Conservation (phyloP, 352 stramenopile genomes). For the Pseudoperonospora humuli region DNA sequence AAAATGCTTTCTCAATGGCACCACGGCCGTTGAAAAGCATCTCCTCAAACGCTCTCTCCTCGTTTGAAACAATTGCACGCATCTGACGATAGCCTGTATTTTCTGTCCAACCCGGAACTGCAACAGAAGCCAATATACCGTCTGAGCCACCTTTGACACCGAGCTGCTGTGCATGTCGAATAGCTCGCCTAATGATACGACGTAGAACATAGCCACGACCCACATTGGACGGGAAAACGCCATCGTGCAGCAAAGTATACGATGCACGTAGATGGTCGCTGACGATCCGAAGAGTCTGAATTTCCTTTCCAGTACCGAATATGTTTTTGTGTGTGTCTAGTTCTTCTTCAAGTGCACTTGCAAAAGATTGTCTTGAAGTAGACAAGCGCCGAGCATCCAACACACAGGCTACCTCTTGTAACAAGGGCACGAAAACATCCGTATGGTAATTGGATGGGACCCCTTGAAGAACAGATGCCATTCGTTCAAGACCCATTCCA, state of each 20-base stretch:
- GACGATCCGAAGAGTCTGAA: constrained; percentile 82
- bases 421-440: constrained; percentile 92
- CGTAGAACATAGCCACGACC: constrained; percentile 94
- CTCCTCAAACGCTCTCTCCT: constrained; percentile 62
- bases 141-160: constrained; percentile 33
- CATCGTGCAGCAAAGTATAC: constrained; percentile 91
- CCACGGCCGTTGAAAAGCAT: constrained; percentile 54
- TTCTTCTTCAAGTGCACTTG: constrained; percentile 32
- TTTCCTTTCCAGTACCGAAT: constrained; percentile 48
- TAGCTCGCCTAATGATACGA: constrained; percentile 89
- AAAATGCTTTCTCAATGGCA: constrained; percentile 59
- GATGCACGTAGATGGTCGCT: constrained; percentile 94
- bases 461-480: constrained; percentile 92
- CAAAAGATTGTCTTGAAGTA: constrained; percentile 24
- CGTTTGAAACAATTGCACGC: constrained; percentile 57
- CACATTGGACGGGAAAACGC: constrained; percentile 93
- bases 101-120: constrained; percentile 36
- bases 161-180: constrained; percentile 59
- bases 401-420: constrained; percentile 25
- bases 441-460: constrained; percentile 96
- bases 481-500: constrained; percentile 94
- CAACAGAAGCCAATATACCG: constrained; percentile 36
- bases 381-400: constrained; percentile 27
- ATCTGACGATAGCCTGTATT: constrained; percentile 44
- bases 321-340: constrained; percentile 29